Base-by-base conservation (phyloP, 257 asterid genomes). In the Voacanga thouarsii region DNA sequence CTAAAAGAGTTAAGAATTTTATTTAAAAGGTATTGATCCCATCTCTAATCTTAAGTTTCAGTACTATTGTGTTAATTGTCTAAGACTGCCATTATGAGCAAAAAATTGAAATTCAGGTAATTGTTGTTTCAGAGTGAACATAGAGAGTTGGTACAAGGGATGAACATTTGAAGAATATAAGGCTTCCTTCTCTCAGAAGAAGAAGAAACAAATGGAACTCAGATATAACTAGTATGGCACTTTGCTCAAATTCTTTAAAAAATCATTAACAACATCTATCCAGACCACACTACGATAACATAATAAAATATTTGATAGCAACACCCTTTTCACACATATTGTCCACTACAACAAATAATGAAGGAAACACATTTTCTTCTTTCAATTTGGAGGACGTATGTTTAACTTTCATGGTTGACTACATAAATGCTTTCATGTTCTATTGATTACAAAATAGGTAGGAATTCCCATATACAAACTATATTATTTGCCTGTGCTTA, bases 1-100 rank as follows among this genome's bases (percentile, higher is more conserved):
- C 9, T 6, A n/a, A 41, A 69, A 63, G 66, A 75, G 33, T 53
- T 71, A 55, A 85, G 26, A 44, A 66, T 18, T 64, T 14, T 33
- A 72, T 69, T 28, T 10, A 33, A 24, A 1, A 26, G 39, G 7
- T 44, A n/a, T 8, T 55, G 63, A 8, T 30, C 71, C 75, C 73
- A 45, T 45, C 76, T 74, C 75, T 23, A 30, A 19, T 44, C 78
- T 39, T 44, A n/a, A 41, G 50, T 9, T 14, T 28, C 19, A 28
- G 7, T 60, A 18, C 23, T 10, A 50, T 9, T 72, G 14, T 21
- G 37, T 1, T 74, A 16, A 74, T 44, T 65, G 18, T 30, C 51
- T 8, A 19, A 39, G 47, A 53, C 71, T 66, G 41, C 63, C 79
- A 53, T 66, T 12, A 63, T 15, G 28, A 43, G 47, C 55, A 57